Conservation (phyloP, 768 basidiomycete genomes). For the Boletus tomentosulus region DNA sequence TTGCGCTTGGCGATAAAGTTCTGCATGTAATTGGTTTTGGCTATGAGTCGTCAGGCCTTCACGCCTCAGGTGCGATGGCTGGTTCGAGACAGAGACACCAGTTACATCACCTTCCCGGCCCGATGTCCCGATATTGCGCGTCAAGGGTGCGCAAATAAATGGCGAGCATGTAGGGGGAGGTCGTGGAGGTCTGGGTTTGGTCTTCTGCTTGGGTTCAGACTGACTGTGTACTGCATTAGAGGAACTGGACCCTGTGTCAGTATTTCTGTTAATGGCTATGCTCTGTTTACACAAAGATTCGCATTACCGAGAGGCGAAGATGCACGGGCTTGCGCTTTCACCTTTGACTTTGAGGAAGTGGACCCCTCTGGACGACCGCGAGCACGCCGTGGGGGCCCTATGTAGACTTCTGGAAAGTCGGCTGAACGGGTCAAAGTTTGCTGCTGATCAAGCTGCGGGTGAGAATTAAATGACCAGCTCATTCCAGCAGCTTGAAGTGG, state of each 20-base stretch:
- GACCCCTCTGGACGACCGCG: slow-evolving; percentile 37
- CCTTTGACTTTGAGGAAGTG: slow-evolving; percentile 45
- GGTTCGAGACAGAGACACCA: background rate
- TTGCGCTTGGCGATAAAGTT: slow-evolving; percentile 2
- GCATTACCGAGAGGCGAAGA: slow-evolving; percentile 9
- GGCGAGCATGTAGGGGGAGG: slow-evolving; percentile 22
- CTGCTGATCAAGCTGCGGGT: slow-evolving; percentile 3
- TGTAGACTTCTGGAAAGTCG: slow-evolving; percentile 33
- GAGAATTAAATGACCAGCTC: background rate
- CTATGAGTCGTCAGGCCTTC: background rate
- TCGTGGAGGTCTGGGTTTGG: slow-evolving; percentile 20
- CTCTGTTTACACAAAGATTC: background rate
- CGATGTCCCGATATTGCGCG: slow-evolving; percentile 2
- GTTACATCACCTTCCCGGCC: background rate
- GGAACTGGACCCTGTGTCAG: slow-evolving; percentile 6
- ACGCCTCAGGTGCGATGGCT: background rate
- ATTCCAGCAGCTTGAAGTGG: slow-evolving; percentile 6
- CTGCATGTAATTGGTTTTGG: slow-evolving; percentile 1
- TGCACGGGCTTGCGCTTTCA: slow-evolving; percentile 12
- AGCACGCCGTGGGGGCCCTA: slow-evolving; percentile 34
- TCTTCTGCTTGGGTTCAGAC: slow-evolving; percentile 6
- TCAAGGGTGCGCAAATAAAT: slow-evolving; percentile 25
- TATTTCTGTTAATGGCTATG: background rate
- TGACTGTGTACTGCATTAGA: background rate
- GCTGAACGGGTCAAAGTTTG: slow-evolving; percentile 28